phyloP scores from a whole-genome alignment of 257 asterid species.

The Solanum ossicruentum region DNA sequence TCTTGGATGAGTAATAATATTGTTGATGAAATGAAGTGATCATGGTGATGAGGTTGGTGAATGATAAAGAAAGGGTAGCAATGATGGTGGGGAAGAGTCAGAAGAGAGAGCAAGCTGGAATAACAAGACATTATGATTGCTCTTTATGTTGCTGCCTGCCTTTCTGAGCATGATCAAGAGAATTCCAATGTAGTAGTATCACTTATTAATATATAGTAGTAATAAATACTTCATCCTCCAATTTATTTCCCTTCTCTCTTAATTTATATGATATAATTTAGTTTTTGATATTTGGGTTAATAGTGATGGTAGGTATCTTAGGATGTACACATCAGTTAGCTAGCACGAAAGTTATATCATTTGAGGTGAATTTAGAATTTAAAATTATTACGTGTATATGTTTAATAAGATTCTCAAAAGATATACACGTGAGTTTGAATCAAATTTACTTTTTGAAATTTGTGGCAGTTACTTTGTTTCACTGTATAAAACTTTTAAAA shows the following conservation, averaged over 20 bases:
- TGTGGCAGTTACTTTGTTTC: too few relatives aligned
- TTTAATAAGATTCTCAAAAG: background rate
- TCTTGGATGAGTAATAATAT: background rate
- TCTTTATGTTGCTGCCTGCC: conserved; percentile 1
- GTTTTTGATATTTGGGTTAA: background rate
- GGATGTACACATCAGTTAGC: background rate
- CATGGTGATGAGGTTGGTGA: background rate
- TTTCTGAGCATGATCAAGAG: background rate
- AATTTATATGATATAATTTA: background rate
- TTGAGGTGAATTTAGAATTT: too few relatives aligned
- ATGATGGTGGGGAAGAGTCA: background rate
- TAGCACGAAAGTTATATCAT: background rate
- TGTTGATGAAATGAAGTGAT: background rate
- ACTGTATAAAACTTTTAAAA: too few relatives aligned
- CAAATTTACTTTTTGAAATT: too few relatives aligned
- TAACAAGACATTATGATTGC: conserved; percentile 3
- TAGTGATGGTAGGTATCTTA: too few relatives aligned
- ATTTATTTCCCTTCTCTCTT: background rate
- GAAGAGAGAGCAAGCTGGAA: background rate
- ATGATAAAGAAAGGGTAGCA: background rate
- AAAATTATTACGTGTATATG: too few relatives aligned
- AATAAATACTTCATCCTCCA: background rate
- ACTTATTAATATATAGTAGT: background rate
- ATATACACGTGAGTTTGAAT: too few relatives aligned
- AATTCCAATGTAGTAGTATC: background rate